A percentile compares a stretch with the other conserved stretches of the same genome.
phyloP scores from a whole-genome alignment of 768 basidiomycete genomes.

The Macrolepiota albuminosa region DNA sequence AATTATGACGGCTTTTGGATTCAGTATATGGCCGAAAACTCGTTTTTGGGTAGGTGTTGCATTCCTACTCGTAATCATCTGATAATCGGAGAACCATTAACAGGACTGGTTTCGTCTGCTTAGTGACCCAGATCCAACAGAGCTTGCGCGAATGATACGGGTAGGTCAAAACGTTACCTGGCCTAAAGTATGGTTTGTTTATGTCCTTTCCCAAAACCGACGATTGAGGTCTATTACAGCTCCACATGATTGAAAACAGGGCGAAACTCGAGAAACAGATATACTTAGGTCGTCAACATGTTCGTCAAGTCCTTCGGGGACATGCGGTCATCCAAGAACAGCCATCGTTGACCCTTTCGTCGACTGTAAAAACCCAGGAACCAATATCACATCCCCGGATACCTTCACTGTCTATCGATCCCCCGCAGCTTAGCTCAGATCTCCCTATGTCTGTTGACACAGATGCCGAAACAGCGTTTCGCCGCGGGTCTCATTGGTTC shows the following conservation, averaged over 20 bases:
- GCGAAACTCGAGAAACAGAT: constrained; percentile 81
- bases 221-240: constrained; percentile 32
- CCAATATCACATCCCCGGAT: constrained; percentile 10
- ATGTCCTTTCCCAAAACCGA: neutral
- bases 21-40: constrained; percentile 82
- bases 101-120: constrained; percentile 87
- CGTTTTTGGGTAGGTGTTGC: constrained; percentile 53
- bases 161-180: constrained; percentile 92
- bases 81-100: neutral
- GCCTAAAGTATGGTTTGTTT: constrained; percentile 68
- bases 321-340: constrained; percentile 16
- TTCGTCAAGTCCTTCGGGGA: constrained; percentile 53
- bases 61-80: neutral
- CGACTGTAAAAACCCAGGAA: constrained; percentile 8
- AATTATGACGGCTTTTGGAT: constrained; percentile 5
- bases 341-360: constrained; percentile 19
- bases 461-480: constrained; percentile 71
- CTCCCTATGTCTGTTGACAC: constrained; percentile 70
- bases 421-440: constrained; percentile 39
- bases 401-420: constrained; percentile 19
- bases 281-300: constrained; percentile 66
- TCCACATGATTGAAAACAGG: constrained; percentile 95
- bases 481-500: constrained; percentile 49
- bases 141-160: constrained; percentile 81
- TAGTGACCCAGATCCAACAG: constrained; percentile 75